Base-by-base conservation (phyloP, 1,284 basidiomycete genomes). In the Phlebopus sp. region DNA sequence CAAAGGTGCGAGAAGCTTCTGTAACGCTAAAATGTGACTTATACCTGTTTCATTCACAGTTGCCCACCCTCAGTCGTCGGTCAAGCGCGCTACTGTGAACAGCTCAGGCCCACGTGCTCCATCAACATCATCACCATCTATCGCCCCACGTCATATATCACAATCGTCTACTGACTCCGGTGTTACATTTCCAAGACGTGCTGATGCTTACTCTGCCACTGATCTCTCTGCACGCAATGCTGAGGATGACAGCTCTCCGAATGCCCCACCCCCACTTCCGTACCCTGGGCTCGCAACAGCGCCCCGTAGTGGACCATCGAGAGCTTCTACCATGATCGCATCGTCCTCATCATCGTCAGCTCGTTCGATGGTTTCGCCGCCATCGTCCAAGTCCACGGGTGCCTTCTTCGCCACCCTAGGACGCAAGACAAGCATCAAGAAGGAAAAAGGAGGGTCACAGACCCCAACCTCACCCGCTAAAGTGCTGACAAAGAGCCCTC, bases 331-430 rank as follows among this genome's bases (percentile, higher is more conserved):
- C 25, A 62, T 66, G 6, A 67, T 66, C 40, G 63, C 64, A 41
- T 61, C 66, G 7, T 66, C 71, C 1, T 66, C 70, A 0, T 52
- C 69, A 5, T 62, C 69, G n/a, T 68, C 63, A 53, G 13, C 44
- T 49, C 60, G 59, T 57, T 52, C 54, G 11, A 44, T 55, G 54
- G 54, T 57, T 45, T 59, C 47, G 6, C 70, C 70, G 18, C 64
- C 70, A 2, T 60, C 69, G 7, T 55, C 67, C 13, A 72, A 68
- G 43, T 76, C 76, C 44, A 62, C 75, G 19, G 76, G 76, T 2
- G 77, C 77, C 19, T 90, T 91, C 70, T 86, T 91, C 59, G 73
- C 88, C 3, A 83, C 85, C 0, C 74, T 91, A 14, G 84, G 87
- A 4, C 74, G 88, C 19, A 89, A 81, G 62, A 70, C 78, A 14